These are phyloP conservation scores for Fusarium sp. DNA, from an alignment of 2,329 filamentous ascomycete genomes.

Conservation along the genomic window DNA sequence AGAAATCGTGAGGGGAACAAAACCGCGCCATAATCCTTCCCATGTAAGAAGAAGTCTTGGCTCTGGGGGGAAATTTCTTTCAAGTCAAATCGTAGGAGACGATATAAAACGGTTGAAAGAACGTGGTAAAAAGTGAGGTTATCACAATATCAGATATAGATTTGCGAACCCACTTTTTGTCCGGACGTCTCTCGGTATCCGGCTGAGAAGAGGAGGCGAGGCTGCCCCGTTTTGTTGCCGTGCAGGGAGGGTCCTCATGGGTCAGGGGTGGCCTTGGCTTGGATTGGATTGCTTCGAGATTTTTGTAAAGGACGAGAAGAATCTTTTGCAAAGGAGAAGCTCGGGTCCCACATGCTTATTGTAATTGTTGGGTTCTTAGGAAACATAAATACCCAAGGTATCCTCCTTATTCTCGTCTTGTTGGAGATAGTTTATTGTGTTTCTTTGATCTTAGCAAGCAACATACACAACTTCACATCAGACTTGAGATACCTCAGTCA, in stretches of 20 bases:
- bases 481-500: not conserved
- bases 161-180: conserved; percentile 36
- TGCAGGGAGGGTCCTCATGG: not conserved
- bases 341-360: conserved; percentile 37
- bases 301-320: not conserved
- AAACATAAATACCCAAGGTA: conserved; percentile 44
- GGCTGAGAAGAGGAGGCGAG: conserved; percentile 15
- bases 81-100: not conserved
- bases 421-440: not conserved
- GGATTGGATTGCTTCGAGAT: conserved; percentile 25
- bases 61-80: conserved; percentile 23
- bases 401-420: conserved; percentile 1
- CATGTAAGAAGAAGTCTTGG: conserved; percentile 32
- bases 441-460: conserved; percentile 15
- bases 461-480: not conserved
- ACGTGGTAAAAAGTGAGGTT: conserved; percentile 37
- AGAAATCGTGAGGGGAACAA: conserved; percentile 39
- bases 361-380: conserved; percentile 10
- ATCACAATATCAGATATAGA: conserved; percentile 20
- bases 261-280: not conserved
- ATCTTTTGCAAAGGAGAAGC: conserved; percentile 5
- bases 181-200: conserved; percentile 46
- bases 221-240: conserved; percentile 1
- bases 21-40: conserved; percentile 43
- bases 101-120: conserved; percentile 28